Conservation (phyloP, 768 basidiomycete species). For the Galerina marginata region DNA sequence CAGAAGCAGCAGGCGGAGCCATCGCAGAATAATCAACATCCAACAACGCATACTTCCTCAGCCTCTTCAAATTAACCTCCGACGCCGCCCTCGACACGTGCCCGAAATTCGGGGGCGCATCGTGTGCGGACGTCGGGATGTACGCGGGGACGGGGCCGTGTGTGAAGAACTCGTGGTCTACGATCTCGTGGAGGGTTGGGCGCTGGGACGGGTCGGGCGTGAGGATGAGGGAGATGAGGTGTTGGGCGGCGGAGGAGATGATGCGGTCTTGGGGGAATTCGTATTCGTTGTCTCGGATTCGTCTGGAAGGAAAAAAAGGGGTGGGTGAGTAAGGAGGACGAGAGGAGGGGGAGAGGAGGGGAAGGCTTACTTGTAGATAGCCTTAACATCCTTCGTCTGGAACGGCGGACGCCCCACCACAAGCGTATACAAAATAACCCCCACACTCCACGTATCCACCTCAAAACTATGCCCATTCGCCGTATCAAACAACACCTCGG, state of each 20-base stretch:
- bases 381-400: constrained; percentile 97
- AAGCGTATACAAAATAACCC: constrained; percentile 96
- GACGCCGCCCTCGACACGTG: constrained; percentile 65
- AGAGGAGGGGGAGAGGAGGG: not conserved
- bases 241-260: constrained; percentile 73
- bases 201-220: constrained; percentile 84
- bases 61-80: constrained; percentile 69
- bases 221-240: constrained; percentile 83
- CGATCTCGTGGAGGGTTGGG: constrained; percentile 83
- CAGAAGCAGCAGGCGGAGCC: not conserved
- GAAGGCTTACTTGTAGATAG: constrained; percentile 81
- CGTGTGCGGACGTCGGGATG: constrained; percentile 82
- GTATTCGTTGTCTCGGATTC: constrained; percentile 93
- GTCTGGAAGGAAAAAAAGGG: constrained; percentile 46
- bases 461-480: constrained; percentile 98
- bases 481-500: constrained; percentile 95
- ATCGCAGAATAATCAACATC: constrained; percentile 61
- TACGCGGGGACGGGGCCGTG: constrained; percentile 80
- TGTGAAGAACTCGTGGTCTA: constrained; percentile 85
- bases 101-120: constrained; percentile 76
- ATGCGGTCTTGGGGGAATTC: constrained; percentile 83
- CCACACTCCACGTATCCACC: constrained; percentile 97
- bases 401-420: constrained; percentile 96
- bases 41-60: constrained; percentile 65
- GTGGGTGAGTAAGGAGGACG: not conserved